A percentile compares a stretch with the other conserved stretches of the same genome.
phyloP scores from a whole-genome alignment of 2,329 filamentous ascomycete genomes.

The Plenodomus biglobosus region DNA sequence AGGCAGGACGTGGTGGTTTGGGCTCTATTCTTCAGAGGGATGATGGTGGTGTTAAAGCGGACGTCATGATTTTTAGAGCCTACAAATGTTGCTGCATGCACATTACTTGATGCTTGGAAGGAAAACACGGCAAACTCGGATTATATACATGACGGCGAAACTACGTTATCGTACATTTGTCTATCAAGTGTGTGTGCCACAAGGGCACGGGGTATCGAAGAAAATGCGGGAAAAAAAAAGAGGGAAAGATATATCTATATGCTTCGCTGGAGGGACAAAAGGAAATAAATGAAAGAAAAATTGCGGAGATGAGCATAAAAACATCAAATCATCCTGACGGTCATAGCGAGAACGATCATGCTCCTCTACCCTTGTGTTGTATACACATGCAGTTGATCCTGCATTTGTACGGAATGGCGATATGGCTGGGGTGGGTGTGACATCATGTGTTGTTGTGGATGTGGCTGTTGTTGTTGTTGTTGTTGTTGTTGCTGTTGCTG shows the following conservation, averaged over 20 bases:
- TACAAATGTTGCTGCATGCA: too few species aligned
- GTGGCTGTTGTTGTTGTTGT: conserved; percentile 7
- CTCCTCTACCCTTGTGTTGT: conserved; percentile 18
- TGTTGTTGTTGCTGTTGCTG: conserved; percentile 15
- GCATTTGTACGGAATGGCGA: conserved; percentile 22
- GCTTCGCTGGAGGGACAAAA: background rate
- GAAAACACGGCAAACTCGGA: too few species aligned
- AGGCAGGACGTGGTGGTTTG: too few species aligned
- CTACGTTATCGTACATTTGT: too few species aligned
- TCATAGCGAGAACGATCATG: background rate
- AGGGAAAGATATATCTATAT: background rate
- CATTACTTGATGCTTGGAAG: too few species aligned
- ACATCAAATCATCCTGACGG: background rate
- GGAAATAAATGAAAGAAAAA: background rate
- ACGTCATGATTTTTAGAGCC: too few species aligned
- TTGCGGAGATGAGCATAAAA: background rate
- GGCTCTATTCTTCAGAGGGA: too few species aligned
- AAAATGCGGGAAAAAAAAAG: background rate
- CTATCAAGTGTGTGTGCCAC: too few species aligned
- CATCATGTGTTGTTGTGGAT: conserved; percentile 29
- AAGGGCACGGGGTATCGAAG: background rate
- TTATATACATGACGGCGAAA: too few species aligned
- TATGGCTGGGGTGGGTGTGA: conserved; percentile 19
- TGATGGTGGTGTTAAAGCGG: too few species aligned
- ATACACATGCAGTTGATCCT: conserved; percentile 29